Evolutionary conservation across 768 basidiomycete species (phyloP), one percentile per base, ranked within the genome.

Genomic region (Trametopsis cervina): DNA sequence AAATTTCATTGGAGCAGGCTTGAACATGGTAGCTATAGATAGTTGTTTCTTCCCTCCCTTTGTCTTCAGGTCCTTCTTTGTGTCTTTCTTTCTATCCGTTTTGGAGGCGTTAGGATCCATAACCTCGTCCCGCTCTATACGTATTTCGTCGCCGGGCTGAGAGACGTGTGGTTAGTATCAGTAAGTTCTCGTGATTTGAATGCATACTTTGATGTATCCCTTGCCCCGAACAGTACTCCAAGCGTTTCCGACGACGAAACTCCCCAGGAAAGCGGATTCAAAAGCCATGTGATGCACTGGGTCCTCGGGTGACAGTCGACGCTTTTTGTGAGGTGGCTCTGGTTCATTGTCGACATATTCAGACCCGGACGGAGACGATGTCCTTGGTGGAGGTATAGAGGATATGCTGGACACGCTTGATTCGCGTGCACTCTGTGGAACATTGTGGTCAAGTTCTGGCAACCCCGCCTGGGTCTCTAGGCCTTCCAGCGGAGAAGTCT

Each of bases 161-260:
- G 22, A 43, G 17, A 5, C 2, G 33, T 4, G 35, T 18, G 20
- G 12, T 20, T 33, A 41, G 20, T 40, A 24, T 46, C 11, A 26
- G 6, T 4, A 42, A 41, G 10, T n/a, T n/a, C n/a, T n/a, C n/a
- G 23, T 40, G 46, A 7, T 10, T 20, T 7, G 29, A 33, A n/a
- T 17, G 33, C 47, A 41, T 22, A 52, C 51, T 21, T 80, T 80
- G 29, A 86, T 69, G 51, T 88, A 87, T 3, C 83, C 82, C 55
- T 73, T 78, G 1, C 87, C 87, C 42, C 77, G 83, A 12, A 76
- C 83, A 35, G 81, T 89, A 53, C 84, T 86, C 85, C 85, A 89
- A 9, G 85, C 87, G 57, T 85, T 83, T 18, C 75, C 73, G 20
- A 88, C 74, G 9, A 88, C 52, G 42, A 88, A 70, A 42, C 81